Base-by-base conservation (phyloP, 352 stramenopile genomes). In the Chrysophaeum taylorii region DNA sequence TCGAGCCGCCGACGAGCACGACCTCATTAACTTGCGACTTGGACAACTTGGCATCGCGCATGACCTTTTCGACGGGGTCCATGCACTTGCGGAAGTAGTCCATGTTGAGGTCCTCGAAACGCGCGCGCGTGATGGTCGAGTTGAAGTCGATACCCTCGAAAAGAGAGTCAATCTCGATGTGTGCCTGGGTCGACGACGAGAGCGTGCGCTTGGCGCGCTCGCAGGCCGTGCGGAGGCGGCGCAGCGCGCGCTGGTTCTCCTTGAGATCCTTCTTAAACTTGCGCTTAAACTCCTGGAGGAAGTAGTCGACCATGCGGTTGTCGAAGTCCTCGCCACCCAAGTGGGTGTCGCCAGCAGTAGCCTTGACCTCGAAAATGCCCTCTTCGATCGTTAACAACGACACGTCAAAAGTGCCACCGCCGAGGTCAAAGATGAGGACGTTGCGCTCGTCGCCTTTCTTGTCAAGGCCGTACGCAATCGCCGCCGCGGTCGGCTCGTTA, bases 71-170 rank as follows among this genome's bases (percentile, higher is more conserved):
- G 25, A 97, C 91, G 73, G 94, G 90, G 52, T 88, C 89, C 70
- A 96, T 86, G 68, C 86, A 89, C 71, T 91, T 87, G 70, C 89
- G 83, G 78, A 98, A 94, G 74, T 91, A 87, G 77, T 96, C 87
- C 75, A 77, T 82, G 75, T 93, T 94, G 38, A 96, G 81, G 73
- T 98, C 92, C 77, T 98, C 94, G 75, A 98, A 97, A 70, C 92
- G 82, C 27, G 92, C 89, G 71, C 94, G 90, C 69, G 92, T 97
- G 53, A 98, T 89, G 77, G 93, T 96, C 23, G 95, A 87, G 71
- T 93, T 92, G 75, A 97, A 96, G 79, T 98, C 94, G 71, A 96
- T 89, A 43, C 93, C 93, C 66, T 98, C 94, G 80, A 96, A 95
- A 23, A 98, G 87, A 67, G 89, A 94, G 82, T 98, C 94, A 60